phyloP scores from a whole-genome alignment of 768 basidiomycete species.

The Lactifluus echinatus region DNA sequence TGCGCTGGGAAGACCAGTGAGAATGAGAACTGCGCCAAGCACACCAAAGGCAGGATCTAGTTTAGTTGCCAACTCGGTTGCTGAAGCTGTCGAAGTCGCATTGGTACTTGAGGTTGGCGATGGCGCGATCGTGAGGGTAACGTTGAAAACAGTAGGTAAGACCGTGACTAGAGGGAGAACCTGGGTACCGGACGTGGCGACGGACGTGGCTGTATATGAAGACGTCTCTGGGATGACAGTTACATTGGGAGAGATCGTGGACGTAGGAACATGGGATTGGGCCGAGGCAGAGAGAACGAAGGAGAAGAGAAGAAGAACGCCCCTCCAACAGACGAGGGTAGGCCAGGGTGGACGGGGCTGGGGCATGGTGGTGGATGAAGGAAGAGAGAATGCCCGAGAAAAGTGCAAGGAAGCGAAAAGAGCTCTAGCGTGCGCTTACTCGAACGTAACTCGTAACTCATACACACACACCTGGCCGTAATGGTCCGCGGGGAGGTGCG shows the following conservation, averaged over 20 bases:
- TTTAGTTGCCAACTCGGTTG: slow-evolving; percentile 45
- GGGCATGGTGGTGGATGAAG: slow-evolving; percentile 14
- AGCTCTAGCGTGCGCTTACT: neutral
- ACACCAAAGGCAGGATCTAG: slow-evolving; percentile 87
- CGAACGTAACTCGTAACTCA: neutral
- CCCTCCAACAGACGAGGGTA: slow-evolving; percentile 18
- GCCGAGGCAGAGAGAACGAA: slow-evolving; percentile 22
- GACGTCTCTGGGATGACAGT: slow-evolving; percentile 44
- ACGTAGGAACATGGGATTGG: slow-evolving; percentile 3
- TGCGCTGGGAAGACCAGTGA: slow-evolving; percentile 83
- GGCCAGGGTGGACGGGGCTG: slow-evolving; percentile 27
- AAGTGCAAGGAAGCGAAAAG: neutral
- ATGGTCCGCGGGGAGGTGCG: neutral
- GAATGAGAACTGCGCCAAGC: slow-evolving; percentile 77
- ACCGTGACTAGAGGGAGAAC: slow-evolving; percentile 43
- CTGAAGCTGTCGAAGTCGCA: slow-evolving; percentile 31
- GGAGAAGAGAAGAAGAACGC: slow-evolving; percentile 20
- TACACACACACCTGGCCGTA: neutral
- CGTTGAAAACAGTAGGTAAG: slow-evolving; percentile 54
- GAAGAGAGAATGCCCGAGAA: slow-evolving; percentile 9
- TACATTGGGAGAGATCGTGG: slow-evolving; percentile 24
- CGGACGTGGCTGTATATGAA: slow-evolving; percentile 40
- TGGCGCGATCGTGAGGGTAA: slow-evolving; percentile 46
- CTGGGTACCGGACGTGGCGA: slow-evolving; percentile 35
- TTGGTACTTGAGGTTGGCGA: slow-evolving; percentile 34